Base-by-base conservation (phyloP, 2,329 filamentous ascomycete genomes). In the Zymoseptoria pseudotritici region DNA sequence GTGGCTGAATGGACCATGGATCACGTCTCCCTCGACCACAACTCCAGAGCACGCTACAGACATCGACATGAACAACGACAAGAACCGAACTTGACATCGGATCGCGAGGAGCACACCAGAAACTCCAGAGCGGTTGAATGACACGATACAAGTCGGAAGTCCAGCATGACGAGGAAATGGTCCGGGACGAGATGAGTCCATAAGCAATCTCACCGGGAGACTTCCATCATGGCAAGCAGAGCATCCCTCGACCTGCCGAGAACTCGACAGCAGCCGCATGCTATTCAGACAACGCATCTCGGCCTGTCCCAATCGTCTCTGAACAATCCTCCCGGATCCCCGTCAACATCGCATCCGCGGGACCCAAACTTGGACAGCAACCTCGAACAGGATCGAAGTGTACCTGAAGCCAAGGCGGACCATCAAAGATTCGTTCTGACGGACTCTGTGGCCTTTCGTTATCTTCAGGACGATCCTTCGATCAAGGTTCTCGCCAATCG, bases 391-490 rank as follows among this genome's bases (percentile, higher is more conserved):
- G 36, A 58, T 29, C 53, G 57, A 49, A 54, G 31, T 11, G 49
- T 53, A 2, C 57, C 51, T 6, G 58, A 57, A 42, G 51, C 59
- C 21, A 60, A 66, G 55, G 71, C 72, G 53, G 72, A 72, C 55
- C 80, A 83, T 65, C 82, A 83, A 69, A 80, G 79, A 66, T 81
- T 87, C 67, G 84, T 88, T 49, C 80, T 89, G 63, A 82, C 85
- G 50, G 86, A 89, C 71, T 81, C 83, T 49, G 80, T 88, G 49
- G 86, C 86, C 13, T 85, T 88, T 65, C 81, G 79, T 65, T 96
- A 93, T 71, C 84, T 99, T 21, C 89, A 96, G 77, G 89, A 95
- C 71, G 94, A 97, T 65, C 80, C 86, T 1, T 84, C 83, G 4
- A 91, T 91, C 3, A 81, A 80, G 2, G 85, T 96, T 7, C 80